phyloP scores from a whole-genome alignment of 2,329 filamentous ascomycete genomes.

The Lachnellula hyalina region DNA sequence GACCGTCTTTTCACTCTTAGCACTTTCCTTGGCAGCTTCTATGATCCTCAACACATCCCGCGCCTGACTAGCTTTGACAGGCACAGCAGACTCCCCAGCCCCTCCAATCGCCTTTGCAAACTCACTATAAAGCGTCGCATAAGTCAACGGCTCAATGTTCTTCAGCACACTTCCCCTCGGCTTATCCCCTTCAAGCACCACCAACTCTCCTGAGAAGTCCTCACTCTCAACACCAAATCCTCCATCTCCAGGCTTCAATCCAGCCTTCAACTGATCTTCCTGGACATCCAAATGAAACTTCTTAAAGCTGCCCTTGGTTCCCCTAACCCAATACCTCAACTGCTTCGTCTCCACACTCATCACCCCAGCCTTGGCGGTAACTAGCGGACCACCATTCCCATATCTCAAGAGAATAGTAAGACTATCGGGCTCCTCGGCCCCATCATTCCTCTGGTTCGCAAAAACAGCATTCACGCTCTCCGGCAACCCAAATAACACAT shows the following conservation, averaged over 20 bases:
- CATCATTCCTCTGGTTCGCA: conserved; percentile 57
- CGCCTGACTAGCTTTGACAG: conserved; percentile 48
- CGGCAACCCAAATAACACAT: conserved; percentile 65
- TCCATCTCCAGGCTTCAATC: conserved; percentile 54
- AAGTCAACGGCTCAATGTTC: conserved; percentile 61
- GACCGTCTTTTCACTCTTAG: conserved; percentile 39
- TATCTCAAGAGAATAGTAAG: conserved; percentile 65
- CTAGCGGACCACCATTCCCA: conserved; percentile 50
- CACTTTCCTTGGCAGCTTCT: conserved; percentile 50
- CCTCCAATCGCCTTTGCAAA: conserved; percentile 45
- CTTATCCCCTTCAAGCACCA: conserved; percentile 46
- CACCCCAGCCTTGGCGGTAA: conserved; percentile 63
- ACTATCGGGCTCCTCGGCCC: conserved; percentile 46
- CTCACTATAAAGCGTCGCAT: conserved; percentile 59
- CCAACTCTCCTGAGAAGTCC: conserved; percentile 53
- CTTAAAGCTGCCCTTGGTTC: conserved; percentile 68
- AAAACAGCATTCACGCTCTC: conserved; percentile 62
- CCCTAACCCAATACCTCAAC: conserved; percentile 71
- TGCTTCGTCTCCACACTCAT: conserved; percentile 65
- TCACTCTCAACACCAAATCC: conserved; percentile 61
- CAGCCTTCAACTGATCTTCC: conserved; percentile 66
- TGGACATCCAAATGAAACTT: conserved; percentile 68
- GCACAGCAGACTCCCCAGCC: conserved; percentile 44
- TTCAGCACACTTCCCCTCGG: conserved; percentile 46
- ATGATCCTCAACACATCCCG: conserved; percentile 50